These are phyloP conservation scores for Penicillium sclerotigenum DNA, from an alignment of 2,329 filamentous ascomycete genomes.

Conservation along the genomic window DNA sequence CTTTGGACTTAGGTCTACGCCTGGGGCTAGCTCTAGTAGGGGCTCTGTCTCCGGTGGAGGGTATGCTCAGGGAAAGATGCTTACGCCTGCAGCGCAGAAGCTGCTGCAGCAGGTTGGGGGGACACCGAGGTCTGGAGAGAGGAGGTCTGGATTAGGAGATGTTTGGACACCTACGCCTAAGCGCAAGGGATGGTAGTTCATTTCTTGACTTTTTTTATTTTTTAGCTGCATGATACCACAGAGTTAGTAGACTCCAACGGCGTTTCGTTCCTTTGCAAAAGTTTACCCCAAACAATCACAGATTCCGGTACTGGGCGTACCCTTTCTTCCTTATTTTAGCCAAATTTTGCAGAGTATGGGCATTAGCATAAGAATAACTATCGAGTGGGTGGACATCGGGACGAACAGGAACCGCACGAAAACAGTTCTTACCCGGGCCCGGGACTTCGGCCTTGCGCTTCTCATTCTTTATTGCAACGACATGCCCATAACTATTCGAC, in stretches of 20 bases:
- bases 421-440: slow-evolving; percentile 15
- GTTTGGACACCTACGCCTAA: slow-evolving; percentile 17
- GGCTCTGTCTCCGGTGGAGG: slow-evolving; percentile 13
- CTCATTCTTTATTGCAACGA: neutral
- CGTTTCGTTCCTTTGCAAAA: neutral
- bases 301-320: neutral
- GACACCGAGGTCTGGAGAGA: slow-evolving; percentile 22
- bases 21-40: slow-evolving; percentile 8
- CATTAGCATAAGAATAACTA: neutral
- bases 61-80: slow-evolving; percentile 26
- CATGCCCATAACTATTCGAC: neutral
- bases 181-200: slow-evolving; percentile 8
- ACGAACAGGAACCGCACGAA: slow-evolving; percentile 19
- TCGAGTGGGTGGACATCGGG: slow-evolving; percentile 7
- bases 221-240: slow-evolving; percentile 17
- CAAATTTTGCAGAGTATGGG: neutral
- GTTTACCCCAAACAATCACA: neutral
- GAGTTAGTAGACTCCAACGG: neutral
- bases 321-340: neutral
- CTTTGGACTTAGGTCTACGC: slow-evolving; percentile 24
- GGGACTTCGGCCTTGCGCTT: neutral
- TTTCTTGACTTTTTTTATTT: slow-evolving; percentile 1
- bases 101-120: slow-evolving; percentile 38
- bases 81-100: slow-evolving; percentile 46
- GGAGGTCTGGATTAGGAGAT: slow-evolving; percentile 14